phyloP scores from a whole-genome alignment of 1,139 yeast species.

The Debaryomycetaceae sp. region DNA sequence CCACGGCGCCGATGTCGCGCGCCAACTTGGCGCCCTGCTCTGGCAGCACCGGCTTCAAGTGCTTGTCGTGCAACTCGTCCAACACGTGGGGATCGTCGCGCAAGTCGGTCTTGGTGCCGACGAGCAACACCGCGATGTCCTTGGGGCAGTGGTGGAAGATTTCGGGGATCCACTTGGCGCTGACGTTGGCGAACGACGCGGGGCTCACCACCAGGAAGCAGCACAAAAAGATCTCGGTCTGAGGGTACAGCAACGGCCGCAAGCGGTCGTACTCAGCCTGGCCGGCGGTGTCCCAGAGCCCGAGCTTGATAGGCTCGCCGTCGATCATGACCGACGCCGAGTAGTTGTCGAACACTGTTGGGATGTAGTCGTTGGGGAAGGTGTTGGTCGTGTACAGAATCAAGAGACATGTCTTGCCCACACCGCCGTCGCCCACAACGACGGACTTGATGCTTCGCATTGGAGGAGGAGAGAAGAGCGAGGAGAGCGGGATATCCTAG shows the following conservation, averaged over 20 bases:
- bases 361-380: constrained; percentile 92
- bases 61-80: constrained; percentile 64
- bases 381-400: constrained; percentile 91
- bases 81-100: constrained; percentile 76
- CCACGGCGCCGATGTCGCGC: constrained; percentile 66
- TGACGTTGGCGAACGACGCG: constrained; percentile 73
- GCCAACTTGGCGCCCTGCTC: constrained; percentile 69
- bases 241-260: constrained; percentile 89
- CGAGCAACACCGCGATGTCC: constrained; percentile 68
- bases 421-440: constrained; percentile 97
- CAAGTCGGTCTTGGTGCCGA: constrained; percentile 84
- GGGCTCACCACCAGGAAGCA: constrained; percentile 88
- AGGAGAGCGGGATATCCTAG: no score
- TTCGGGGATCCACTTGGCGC: constrained; percentile 81
- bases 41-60: constrained; percentile 56
- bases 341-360: constrained; percentile 89
- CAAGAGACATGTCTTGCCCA: constrained; percentile 86
- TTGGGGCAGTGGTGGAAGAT: constrained; percentile 79
- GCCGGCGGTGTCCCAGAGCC: constrained; percentile 98
- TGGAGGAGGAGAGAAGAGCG: no score
- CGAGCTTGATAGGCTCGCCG: constrained; percentile 75
- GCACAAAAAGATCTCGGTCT: constrained; percentile 81
- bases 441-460: constrained; percentile 95
- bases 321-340: constrained; percentile 84
- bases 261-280: constrained; percentile 90